A percentile compares a stretch with the other conserved stretches of the same genome.
phyloP scores from a whole-genome alignment of 148 eudicot species.

The Vaccinium macrocarpon region DNA sequence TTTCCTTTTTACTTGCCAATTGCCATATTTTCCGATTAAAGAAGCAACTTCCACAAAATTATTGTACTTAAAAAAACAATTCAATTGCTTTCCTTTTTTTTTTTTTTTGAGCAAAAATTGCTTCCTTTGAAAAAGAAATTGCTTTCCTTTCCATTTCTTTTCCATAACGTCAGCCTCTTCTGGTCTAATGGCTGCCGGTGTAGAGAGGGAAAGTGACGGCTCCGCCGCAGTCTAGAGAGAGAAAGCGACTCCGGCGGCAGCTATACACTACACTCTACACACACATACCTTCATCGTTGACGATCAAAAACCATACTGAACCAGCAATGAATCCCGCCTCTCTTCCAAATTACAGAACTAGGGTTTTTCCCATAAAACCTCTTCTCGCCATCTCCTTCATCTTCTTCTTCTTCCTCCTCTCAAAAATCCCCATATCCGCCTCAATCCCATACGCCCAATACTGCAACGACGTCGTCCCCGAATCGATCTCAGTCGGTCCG shows the following conservation, averaged over 20 bases:
- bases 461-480: conserved; percentile 48
- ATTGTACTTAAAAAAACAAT: too few species aligned
- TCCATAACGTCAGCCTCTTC: background rate
- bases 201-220: background rate
- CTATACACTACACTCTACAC: background rate
- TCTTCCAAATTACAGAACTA: conserved; percentile 3
- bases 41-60: background rate
- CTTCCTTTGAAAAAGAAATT: too few species aligned
- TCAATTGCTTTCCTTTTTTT: too few species aligned
- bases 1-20: too few species aligned
- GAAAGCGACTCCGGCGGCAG: background rate
- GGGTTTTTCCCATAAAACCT: conserved; percentile 6
- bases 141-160: background rate
- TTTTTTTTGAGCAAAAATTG: too few species aligned
- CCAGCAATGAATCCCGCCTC: conserved; percentile 5
- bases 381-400: conserved; percentile 21
- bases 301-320: background rate
- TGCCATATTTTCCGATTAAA: background rate
- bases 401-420: background rate
- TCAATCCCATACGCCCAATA: conserved; percentile 43
- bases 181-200: background rate
- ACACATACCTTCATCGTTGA: background rate
- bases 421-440: background rate
- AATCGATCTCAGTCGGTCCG: conserved; percentile 21
- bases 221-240: background rate